phyloP scores from a whole-genome alignment of 345 rosid species.

The Heritiera littoralis region DNA sequence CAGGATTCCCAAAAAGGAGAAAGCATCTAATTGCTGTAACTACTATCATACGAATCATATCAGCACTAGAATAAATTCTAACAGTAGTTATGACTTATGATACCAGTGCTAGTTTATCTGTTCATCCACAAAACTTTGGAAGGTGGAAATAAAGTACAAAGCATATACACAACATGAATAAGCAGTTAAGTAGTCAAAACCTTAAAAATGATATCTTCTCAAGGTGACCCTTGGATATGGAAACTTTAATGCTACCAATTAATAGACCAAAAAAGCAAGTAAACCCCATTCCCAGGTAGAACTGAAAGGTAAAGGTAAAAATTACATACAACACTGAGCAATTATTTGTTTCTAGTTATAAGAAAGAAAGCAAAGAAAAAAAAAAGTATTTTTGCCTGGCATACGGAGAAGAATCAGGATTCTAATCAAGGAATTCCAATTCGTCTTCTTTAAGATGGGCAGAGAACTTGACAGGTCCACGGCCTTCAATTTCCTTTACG shows the following conservation, averaged over 20 bases:
- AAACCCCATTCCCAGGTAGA: constrained; percentile 12
- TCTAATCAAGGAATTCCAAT: constrained; percentile 59
- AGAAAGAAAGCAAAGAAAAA: constrained; percentile 9
- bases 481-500: constrained; percentile 54
- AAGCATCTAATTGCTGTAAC: not conserved
- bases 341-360: not conserved
- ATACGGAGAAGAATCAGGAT: not conserved
- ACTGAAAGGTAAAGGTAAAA: constrained; percentile 4
- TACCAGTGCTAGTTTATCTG: not conserved
- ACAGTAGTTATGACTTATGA: not conserved
- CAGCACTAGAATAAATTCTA: not conserved
- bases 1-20: not conserved
- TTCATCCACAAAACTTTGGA: not conserved
- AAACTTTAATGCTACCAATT: not conserved
- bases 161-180: not conserved
- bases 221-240: constrained; percentile 7
- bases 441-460: constrained; percentile 91
- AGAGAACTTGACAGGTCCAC: constrained; percentile 79
- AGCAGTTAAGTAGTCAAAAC: not conserved
- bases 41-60: not conserved
- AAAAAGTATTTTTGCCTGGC: constrained; percentile 28
- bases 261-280: not conserved
- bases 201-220: not conserved
- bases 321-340: constrained; percentile 20
- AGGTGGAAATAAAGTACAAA: not conserved